Percentiles rank a stretch among this genome's conserved stretches.
Evolutionary conservation across 805 yeast genomes (phyloP).

Genomic region (Saturnispora saitoi): DNA sequence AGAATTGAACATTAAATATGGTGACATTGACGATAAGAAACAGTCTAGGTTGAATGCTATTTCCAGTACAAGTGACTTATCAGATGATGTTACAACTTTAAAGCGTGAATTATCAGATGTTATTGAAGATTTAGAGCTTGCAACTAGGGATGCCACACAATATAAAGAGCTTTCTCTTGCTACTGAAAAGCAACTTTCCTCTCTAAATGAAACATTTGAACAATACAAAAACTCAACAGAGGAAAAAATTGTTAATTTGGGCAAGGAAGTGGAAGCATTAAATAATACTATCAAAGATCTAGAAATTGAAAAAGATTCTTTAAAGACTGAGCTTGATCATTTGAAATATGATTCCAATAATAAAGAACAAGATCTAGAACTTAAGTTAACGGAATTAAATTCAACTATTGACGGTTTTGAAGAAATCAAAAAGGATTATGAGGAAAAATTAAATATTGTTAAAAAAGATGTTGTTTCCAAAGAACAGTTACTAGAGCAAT

Average conservation of each 20-base stretch:
- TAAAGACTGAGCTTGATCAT: slow-evolving; percentile 13
- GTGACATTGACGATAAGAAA: slow-evolving; percentile 23
- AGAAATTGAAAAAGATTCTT: slow-evolving; percentile 10
- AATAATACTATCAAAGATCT: slow-evolving; percentile 9
- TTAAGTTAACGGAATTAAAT: slow-evolving; percentile 20
- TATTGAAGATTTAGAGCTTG: slow-evolving; percentile 45
- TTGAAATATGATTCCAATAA: slow-evolving; percentile 10
- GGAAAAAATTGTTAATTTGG: slow-evolving; percentile 11
- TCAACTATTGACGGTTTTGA: slow-evolving; percentile 20
- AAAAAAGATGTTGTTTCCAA: slow-evolving; percentile 26
- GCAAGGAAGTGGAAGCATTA: slow-evolving; percentile 14
- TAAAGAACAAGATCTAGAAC: slow-evolving; percentile 11
- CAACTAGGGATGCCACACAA: slow-evolving; percentile 51
- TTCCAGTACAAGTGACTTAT: slow-evolving; percentile 15
- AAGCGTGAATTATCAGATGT: slow-evolving; percentile 31
- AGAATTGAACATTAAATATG: slow-evolving; percentile 27
- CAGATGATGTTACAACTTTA: slow-evolving; percentile 20
- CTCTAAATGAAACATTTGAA: slow-evolving; percentile 48
- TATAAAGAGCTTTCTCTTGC: slow-evolving; percentile 54
- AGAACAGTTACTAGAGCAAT: slow-evolving; percentile 14
- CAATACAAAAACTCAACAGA: slow-evolving; percentile 30
- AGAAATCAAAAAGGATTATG: slow-evolving; percentile 25
- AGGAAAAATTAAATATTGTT: slow-evolving; percentile 24
- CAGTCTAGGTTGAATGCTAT: slow-evolving; percentile 23
- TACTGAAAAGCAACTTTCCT: slow-evolving; percentile 55